Evolutionary conservation across 306 rosid genomes (phyloP), one percentile per base, ranked within the genome.

Genomic region (Phaseolus lunatus): DNA sequence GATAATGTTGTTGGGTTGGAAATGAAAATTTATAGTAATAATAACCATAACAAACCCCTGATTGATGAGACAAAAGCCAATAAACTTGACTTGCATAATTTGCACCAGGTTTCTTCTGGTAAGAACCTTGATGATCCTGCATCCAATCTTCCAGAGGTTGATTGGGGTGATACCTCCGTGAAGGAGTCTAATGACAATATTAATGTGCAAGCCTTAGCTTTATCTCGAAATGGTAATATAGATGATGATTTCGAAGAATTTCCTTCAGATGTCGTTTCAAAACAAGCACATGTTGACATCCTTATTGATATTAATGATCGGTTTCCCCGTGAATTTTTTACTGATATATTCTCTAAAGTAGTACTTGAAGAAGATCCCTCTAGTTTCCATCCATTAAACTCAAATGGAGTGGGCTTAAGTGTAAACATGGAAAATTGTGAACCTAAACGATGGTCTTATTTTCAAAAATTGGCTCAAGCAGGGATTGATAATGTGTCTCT

Each of bases 301-400:
- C 71, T 85, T 75, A 90, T 94, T 63, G 93, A 94, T 69, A 94
- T 94, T 50, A 91, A 88, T 5, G 96, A 94, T 67, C 87, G 97
- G 63, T 90, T 94, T 79, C 92, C 97, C 65, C 96, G 93, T 52
- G 90, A 94, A 82, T 85, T 89, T 83, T 89, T 94, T 58, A 88
- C 85, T 52, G 97, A 94, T 81, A 89, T 94, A 79, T 94, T 92
- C 87, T 94, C 97, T 73, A 94, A 87, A 86, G 97, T 94, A 79
- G 54, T 86, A 84, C 86, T 85, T 43, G 86, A 90, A 64, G 89
- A 90, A 77, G 96, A 87, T 65, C 67, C 90, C 39, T 79, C 87
- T 24, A 15, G 64, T 62, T 41, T 89, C 31, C 81, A 41, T 77
- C 84, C 87, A 49, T 84, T 89, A 35, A 76, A 68, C 66, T 72